Base-by-base conservation (phyloP, 2,329 filamentous ascomycete genomes). In the Allantophomopsis cytisporea region DNA sequence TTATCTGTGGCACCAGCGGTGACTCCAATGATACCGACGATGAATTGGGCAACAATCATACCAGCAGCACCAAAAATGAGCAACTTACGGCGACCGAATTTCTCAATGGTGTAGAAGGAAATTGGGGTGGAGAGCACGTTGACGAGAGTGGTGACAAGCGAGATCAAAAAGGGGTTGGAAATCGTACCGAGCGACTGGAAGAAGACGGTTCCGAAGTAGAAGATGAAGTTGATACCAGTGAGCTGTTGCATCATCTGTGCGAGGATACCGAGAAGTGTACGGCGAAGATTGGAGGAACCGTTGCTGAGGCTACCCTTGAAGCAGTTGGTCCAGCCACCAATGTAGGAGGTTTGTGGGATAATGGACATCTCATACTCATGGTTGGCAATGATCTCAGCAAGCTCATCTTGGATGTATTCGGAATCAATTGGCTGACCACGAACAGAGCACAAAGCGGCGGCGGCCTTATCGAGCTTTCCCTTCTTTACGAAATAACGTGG, bases 201-300 rank as follows among this genome's bases (percentile, higher is more conserved):
- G 76, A 94, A 93, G 43, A 82, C 76, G 28, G 83, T 87, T 30
- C 83, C 85, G 66, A 80, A 85, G 66, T 85, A 83, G 68, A 88
- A 91, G 69, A 91, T 84, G 63, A 89, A 93, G 71, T 94, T 94
- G 63, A 94, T 82, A 68, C 86, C 84, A 18, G 51, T 66, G 15
- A 21, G 44, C 55, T 83, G 80, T 61, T 84, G 80, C 78, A 84
- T 83, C 80, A 84, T 84, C 66, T 85, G 80, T 28, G 84, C 66
- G 18, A 77, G 79, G 35, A 75, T 81, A 51, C 80, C 80, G 35
- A 85, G 68, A 43, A 84, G 75, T 18, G 79, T 80, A 48, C 77
- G 73, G 53, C 80, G 79, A 41, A 83, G 56, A 67, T 77, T 86
- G 45, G 76, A 76, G 48, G 77, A 79, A 45, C 69, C 65, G 41